Conservation (phyloP, 1,139 yeast genomes). For the Taphrina deformans region DNA sequence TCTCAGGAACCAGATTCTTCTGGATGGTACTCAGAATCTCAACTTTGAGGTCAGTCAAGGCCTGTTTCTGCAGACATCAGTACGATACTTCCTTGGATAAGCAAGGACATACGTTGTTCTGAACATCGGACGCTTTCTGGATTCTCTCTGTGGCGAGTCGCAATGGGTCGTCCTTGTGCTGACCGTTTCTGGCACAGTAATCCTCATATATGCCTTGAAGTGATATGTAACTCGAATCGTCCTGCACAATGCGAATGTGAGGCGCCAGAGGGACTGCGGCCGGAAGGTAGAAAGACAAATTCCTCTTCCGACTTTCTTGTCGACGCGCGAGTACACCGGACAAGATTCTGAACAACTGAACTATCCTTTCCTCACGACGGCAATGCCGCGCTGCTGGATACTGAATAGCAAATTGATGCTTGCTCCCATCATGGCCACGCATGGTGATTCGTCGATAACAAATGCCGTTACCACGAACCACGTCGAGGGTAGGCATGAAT, state of each 20-base stretch:
- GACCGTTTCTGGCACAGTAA: slow-evolving; percentile 70
- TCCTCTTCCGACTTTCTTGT: slow-evolving; percentile 84
- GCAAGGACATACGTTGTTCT: slow-evolving; percentile 43
- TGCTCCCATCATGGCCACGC: slow-evolving; percentile 89
- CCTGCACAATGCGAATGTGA: slow-evolving; percentile 87
- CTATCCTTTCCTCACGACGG: slow-evolving; percentile 91
- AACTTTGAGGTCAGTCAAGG: slow-evolving; percentile 79
- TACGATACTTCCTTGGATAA: background rate
- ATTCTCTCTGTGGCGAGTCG: slow-evolving; percentile 82
- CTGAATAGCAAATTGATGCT: slow-evolving; percentile 92
- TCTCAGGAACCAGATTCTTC: slow-evolving; percentile 79
- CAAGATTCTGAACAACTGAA: slow-evolving; percentile 85
- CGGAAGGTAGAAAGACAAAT: slow-evolving; percentile 83
- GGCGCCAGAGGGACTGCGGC: slow-evolving; percentile 93
- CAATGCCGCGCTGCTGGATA: slow-evolving; percentile 98
- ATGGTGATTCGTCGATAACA: slow-evolving; percentile 87
- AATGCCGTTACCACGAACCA: slow-evolving; percentile 88
- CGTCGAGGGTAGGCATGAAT: slow-evolving; percentile 83
- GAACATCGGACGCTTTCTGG: slow-evolving; percentile 89
- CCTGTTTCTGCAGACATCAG: slow-evolving; percentile 58
- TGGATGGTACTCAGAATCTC: slow-evolving; percentile 90
- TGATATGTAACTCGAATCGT: slow-evolving; percentile 72
- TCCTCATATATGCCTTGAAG: slow-evolving; percentile 88
- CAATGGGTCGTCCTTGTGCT: slow-evolving; percentile 85
- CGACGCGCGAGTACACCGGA: slow-evolving; percentile 72